Conservation (phyloP, 2,329 filamentous ascomycete genomes). For the Nectriaceae sp. region DNA sequence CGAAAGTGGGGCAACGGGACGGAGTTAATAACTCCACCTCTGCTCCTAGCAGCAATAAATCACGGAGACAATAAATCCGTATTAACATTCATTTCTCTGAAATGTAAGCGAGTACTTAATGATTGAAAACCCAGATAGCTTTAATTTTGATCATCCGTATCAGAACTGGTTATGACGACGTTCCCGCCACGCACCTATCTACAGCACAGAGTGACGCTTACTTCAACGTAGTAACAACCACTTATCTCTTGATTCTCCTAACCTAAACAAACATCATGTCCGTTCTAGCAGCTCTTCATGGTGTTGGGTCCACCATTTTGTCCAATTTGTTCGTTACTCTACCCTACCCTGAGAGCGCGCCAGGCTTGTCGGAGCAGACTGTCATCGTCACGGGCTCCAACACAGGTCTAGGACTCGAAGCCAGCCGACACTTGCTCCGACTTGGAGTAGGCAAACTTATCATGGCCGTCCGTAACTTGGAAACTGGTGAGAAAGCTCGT, state of each 20-base stretch:
- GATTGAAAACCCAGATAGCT: not conserved
- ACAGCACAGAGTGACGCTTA: not conserved
- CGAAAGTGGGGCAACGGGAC: not conserved
- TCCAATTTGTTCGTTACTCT: conserved; percentile 25
- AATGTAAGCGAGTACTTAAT: not conserved
- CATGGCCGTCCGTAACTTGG: conserved; percentile 37
- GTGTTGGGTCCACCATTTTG: conserved; percentile 6
- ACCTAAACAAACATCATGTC: conserved; percentile 10
- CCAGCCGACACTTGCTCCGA: conserved; percentile 34
- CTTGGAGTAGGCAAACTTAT: conserved; percentile 37
- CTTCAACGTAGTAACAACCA: not conserved
- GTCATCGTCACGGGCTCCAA: conserved; percentile 45
- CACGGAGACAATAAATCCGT: conserved; percentile 18
- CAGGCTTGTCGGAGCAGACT: conserved; percentile 26
- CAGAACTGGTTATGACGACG: fast-evolving
- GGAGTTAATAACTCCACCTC: conserved; percentile 18
- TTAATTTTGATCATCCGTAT: too few species aligned
- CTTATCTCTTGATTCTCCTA: not conserved
- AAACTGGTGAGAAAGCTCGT: conserved; percentile 44
- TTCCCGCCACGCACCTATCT: not conserved
- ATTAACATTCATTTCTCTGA: not conserved
- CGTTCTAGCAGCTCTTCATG: conserved; percentile 14
- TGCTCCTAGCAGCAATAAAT: conserved; percentile 3
- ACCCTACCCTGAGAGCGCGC: conserved; percentile 20
- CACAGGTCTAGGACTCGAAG: conserved; percentile 41